phyloP scores from a whole-genome alignment of 108 stramenopile species.

The Nitzschia palea region DNA sequence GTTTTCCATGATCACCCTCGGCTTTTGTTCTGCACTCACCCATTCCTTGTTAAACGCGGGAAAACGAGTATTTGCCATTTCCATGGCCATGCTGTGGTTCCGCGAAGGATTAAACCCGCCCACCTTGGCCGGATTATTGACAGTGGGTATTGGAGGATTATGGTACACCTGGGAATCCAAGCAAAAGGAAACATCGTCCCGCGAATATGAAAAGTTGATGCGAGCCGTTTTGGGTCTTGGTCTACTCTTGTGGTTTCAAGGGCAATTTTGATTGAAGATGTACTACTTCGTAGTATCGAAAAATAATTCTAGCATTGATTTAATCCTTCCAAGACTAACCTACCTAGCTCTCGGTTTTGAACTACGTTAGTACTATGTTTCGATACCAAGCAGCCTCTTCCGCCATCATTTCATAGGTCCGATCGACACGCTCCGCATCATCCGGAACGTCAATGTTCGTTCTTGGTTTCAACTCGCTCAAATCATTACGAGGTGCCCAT shows the following conservation, averaged over 20 bases:
- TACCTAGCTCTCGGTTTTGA: too few relatives aligned
- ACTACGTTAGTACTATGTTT: neutral
- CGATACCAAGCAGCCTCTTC: constrained; percentile 73
- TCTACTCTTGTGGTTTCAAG: neutral
- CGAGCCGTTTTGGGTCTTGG: neutral
- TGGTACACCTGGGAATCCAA: constrained; percentile 32
- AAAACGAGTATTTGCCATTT: constrained; percentile 43
- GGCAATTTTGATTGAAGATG: neutral
- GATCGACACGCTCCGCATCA: constrained; percentile 73
- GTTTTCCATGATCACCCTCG: constrained; percentile 44
- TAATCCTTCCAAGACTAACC: too few relatives aligned
- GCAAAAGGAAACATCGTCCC: neutral
- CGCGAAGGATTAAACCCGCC: constrained; percentile 10
- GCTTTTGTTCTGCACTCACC: constrained; percentile 40
- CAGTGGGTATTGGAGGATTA: constrained; percentile 19
- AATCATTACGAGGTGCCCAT: constrained; percentile 76
- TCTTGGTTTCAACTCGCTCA: constrained; percentile 23
- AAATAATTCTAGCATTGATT: too few relatives aligned
- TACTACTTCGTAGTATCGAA: too few relatives aligned
- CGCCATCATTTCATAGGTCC: constrained; percentile 76
- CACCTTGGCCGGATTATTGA: constrained; percentile 5
- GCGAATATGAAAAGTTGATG: neutral
- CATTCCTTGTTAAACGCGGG: constrained; percentile 63
- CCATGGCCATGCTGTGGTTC: constrained; percentile 38
- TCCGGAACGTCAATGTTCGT: constrained; percentile 63